Base-by-base conservation (phyloP, 352 stramenopile genomes). In the Phytophthora cryptogea region DNA sequence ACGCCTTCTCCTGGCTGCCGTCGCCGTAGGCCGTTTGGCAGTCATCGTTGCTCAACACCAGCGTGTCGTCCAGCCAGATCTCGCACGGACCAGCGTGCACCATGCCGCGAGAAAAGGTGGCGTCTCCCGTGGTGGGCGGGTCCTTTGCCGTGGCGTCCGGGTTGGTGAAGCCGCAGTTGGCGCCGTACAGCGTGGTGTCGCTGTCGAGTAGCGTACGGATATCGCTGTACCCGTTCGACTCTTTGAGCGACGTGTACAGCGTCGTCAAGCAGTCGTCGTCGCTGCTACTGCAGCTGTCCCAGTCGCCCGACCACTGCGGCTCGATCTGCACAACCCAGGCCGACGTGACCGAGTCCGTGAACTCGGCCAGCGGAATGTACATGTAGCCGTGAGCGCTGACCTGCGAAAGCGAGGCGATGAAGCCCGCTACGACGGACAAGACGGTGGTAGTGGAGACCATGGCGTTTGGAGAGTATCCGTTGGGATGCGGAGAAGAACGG, bases 311-410 rank as follows among this genome's bases (percentile, higher is more conserved):
- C 41, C 46, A 62, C 40, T 71, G 61, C 16, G 61, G 66, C 13
- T 66, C 55, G 47, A 74, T 71, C 55, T 68, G 50, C 36, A 71
- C 66, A 16, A 74, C 39, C 55, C 61, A 71, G 23, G 63, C 51
- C 5, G 67, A 75, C n/a, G 50, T 75, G 11, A 31, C 63, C 4
- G 45, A 50, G 41, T 57, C 58, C 3, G 26, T 49, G 37, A 75
- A 75, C 45, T 75, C 67, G 23, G 67, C 42, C 47, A 67, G 16
- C 20, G 67, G 67, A 32, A 72, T 69, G 40, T 75, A 63, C 63
- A 75, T 72, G 58, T 75, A 72, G n/a, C 63, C 67, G 41, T 75
- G 63, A 4, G 52, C 57, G 13, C 42, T 54, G 28, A 67, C 40
- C 26, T 48, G 33, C 33, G 48, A 48, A 23, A 56, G 27, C 36